Evolutionary conservation across 192 early-diverging fungal species (phyloP).

Genomic region (Rhizophagus sp.): DNA sequence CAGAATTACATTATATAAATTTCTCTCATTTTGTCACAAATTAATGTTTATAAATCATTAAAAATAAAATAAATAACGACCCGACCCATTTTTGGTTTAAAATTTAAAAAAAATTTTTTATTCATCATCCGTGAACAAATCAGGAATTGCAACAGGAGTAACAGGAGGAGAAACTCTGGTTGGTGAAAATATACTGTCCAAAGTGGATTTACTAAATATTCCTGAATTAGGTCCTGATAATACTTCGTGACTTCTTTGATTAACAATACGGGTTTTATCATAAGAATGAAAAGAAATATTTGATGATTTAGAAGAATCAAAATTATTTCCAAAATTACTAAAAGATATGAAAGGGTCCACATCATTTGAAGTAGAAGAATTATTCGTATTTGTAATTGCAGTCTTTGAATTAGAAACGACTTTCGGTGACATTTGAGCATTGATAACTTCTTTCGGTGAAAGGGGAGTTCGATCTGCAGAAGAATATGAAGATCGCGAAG

Average conservation of each 20-base stretch:
- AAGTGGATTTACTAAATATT: conserved; percentile 3
- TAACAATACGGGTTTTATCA: background rate
- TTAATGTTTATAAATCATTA: background rate
- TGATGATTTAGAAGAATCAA: background rate
- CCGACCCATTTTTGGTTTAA: background rate
- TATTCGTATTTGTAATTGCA: background rate
- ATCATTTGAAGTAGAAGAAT: conserved; percentile 6
- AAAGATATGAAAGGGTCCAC: background rate
- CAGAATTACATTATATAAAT: no score
- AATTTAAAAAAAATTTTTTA: background rate
- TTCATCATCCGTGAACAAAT: conserved; percentile 15
- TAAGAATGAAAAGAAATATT: conserved; percentile 1
- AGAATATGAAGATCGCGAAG: conserved; percentile 1
- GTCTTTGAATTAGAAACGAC: background rate
- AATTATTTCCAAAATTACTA: background rate
- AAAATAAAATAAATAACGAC: background rate
- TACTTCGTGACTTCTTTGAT: background rate
- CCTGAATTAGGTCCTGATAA: background rate
- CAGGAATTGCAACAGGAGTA: background rate
- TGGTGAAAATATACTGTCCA: conserved; percentile 29
- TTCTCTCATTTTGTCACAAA: background rate
- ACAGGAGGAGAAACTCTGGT: conserved; percentile 16
- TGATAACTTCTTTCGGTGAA: conserved; percentile 4
- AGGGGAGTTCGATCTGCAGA: background rate
- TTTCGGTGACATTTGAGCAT: background rate